Base-by-base conservation (phyloP, 140 eudicot genomes). In the Anethum foeniculum region DNA sequence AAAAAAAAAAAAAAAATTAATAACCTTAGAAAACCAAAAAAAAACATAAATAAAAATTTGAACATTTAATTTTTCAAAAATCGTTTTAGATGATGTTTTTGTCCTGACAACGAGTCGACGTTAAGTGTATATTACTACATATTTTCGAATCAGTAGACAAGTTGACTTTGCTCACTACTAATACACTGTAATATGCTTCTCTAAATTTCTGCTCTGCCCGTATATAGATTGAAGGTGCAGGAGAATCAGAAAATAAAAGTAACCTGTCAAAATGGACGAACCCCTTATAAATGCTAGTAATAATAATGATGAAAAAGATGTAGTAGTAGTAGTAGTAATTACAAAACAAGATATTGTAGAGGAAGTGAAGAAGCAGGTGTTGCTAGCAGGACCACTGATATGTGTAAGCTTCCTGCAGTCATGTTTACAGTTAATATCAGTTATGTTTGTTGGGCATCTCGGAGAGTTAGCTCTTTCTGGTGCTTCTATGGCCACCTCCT, bases 381-480 rank as follows among this genome's bases (percentile, higher is more conserved):
- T 93, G 96, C 77, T 93, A 6, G 96, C 96, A 21, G 98, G 98
- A 23, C 96, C 98, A 60, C 76, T 93, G 46, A 81, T 89, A 47
- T 85, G 86, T 71, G 96, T 91, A 32, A 85, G 87, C 7, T 87
- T 93, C 25, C 83, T 93, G 75, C 92, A 87, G 81, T 93, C 86
- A 39, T 86, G 87, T 73, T 83, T 93, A 51, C 90, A 91, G 80
- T 84, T 91, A 7, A 88, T 93, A 8, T 91, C 98, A 39, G 80
- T 91, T 15, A 93, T 93, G 98, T 91, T 91, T 83, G 96, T 93
- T 77, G 97, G 97, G 30, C 98, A 93, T 89, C 90, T 93, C 80
- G 98, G 98, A 49, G 90, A 93, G 77, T 83, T 93, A 10, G 84
- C 94, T 80, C 98, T 91, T 46, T 84, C 98, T 71, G 95, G 88